Evolutionary conservation across 164 flowering plant species (phyloP), one percentile per base, ranked within the genome.

Genomic region (Aristolochia fimbriata): DNA sequence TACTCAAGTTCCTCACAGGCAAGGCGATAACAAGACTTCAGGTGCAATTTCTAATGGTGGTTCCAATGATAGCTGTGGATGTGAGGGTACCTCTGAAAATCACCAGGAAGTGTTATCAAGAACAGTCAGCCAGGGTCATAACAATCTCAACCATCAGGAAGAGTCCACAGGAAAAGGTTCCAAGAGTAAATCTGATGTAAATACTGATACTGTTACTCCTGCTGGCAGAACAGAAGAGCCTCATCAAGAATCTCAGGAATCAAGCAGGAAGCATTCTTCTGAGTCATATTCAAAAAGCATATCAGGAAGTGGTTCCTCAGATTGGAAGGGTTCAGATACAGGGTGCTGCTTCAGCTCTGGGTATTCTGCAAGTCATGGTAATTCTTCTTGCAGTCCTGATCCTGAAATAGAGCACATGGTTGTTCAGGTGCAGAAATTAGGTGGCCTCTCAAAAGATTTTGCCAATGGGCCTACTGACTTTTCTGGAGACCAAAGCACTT

Each of bases 391-490:
- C 54, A 13, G 5, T 48, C 14, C 23, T 65, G 58, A 60, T 55
- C 61, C 53, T 63, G 66, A 55, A 62, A 21, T 21, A 54, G 67
- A 71, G 48, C 65, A 64, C 16, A 14, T 58, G 47, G 63, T 61
- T 15, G 15, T 55, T 58, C 47, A 49, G 25, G 62, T 77, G 55
- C 64, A 59, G 50, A 71, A 70, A 63, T 19, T 64, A 14, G 71
- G 58, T 65, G 78, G 64, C 57, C 51, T 73, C 1, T 76, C 87
- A 54, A 68, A 66, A 68, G 89, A 83, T 65, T 84, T 81, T 74
- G 66, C 78, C 15, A 71, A 62, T 63, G 63, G 52, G 1, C 25
- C 59, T 43, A 46, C 59, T 45, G 55, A 41, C 17, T 73, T 31
- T 63, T 25, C 22, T 12, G 70, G 57, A 43, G 76, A 73, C 17